phyloP scores from a whole-genome alignment of 345 rosid genomes.

The Heritiera littoralis region DNA sequence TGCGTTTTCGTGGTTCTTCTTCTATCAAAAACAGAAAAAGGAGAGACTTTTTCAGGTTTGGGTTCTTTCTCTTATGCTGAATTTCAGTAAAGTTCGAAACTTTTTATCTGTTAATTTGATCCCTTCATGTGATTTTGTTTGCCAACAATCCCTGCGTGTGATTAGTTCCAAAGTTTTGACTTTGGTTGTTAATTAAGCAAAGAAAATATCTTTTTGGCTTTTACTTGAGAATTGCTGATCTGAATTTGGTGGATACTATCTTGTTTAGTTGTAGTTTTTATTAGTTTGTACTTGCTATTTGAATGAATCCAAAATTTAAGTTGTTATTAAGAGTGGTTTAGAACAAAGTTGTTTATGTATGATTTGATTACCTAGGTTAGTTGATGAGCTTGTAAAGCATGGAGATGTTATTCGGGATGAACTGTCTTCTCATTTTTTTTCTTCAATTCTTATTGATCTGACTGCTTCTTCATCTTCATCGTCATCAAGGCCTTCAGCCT shows the following conservation, averaged over 20 bases:
- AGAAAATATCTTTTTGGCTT: background rate
- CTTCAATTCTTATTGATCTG: background rate
- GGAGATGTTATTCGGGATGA: background rate
- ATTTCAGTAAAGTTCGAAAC: background rate
- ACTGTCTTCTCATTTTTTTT: background rate
- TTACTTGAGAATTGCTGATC: slow-evolving; percentile 14
- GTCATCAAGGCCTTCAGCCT: too few species aligned
- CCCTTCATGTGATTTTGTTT: background rate
- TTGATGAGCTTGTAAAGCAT: background rate
- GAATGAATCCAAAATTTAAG: background rate
- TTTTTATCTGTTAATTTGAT: background rate
- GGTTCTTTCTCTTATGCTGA: background rate
- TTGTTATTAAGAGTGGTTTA: background rate
- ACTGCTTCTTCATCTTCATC: background rate
- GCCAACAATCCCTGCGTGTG: background rate
- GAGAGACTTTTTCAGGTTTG: slow-evolving; percentile 24
- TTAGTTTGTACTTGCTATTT: slow-evolving; percentile 10
- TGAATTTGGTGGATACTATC: background rate
- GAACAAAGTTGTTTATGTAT: background rate
- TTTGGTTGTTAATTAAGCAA: slow-evolving; percentile 5
- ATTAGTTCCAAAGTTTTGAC: background rate
- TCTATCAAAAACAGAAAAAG: background rate
- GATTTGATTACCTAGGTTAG: slow-evolving; percentile 2
- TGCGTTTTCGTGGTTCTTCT: background rate
- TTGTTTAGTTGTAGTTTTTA: background rate